Base-by-base conservation (phyloP, 176 grass and related monocot species). In the Melocanna baccifera region DNA sequence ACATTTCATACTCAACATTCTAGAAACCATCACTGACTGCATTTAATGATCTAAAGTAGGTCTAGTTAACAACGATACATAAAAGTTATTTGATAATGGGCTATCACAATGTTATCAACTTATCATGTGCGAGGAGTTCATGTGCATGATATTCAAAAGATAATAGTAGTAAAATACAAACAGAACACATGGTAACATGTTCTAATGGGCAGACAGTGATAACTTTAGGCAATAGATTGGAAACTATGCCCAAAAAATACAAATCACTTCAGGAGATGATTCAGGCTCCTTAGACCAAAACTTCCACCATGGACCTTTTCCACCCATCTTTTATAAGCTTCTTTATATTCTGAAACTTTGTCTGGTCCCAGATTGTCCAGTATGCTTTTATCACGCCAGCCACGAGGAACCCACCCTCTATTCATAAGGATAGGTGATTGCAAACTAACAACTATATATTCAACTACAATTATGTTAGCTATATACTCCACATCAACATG, bases 351-450 rank as follows among this genome's bases (percentile, higher is more conserved):
- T 76, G 86, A 86, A 89, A 58, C 14, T 91, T 81, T 78, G 36
- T 62, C 77, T 67, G 66, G 23, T 25, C 82, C 87, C 29, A 94
- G 67, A 29, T 83, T 62, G 58, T 75, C 84, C 77, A 75, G 84
- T 20, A 80, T 66, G 11, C 45, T 82, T 76, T 93, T 96, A 80
- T 96, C 87, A 68, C 86, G 88, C 93, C 93, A 96, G 22, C 45
- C 88, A 63, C 89, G 93, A 47, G 96, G 96, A 87, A 96, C 84
- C 96, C 96, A 99, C 55, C 96, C 96, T 93, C 96, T 94, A 62
- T 99, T 99, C 72, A 99, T 91, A 73, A 99, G 89, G 67, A 96
- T 73, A 66, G 93, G 89, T 74, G 81, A 74, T 89, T 95, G 93
- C 91, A 90, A 79, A 88, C 91, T 99, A 93, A 89, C 81, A 89